A percentile compares a stretch with the other conserved stretches of the same genome.
These are phyloP conservation scores for Trichoderma virens DNA, from an alignment of 495 filamentous ascomycete species.

Conservation along the genomic window DNA sequence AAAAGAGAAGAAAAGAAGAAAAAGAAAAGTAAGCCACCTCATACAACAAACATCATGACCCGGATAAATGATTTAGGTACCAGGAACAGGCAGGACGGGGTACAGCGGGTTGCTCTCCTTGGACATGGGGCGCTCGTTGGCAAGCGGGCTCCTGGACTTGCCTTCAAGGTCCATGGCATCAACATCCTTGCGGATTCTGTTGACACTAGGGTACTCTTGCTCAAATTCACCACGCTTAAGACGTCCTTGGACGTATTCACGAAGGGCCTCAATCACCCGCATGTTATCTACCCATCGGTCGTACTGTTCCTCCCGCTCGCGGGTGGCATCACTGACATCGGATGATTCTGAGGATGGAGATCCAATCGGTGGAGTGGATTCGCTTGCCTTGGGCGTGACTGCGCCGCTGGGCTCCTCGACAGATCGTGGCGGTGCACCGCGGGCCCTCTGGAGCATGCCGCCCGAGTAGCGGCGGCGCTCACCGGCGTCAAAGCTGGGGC, in stretches of 20 bases:
- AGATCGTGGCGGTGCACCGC: constrained; percentile 30
- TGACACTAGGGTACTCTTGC: constrained; percentile 22
- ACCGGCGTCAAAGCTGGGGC: constrained; percentile 70
- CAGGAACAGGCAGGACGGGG: constrained; percentile 12
- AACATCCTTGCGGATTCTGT: constrained; percentile 13
- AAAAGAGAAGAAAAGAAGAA: background rate
- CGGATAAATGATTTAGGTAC: background rate
- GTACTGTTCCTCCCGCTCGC: constrained; percentile 44
- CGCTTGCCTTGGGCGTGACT: constrained; percentile 44
- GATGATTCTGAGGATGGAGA: constrained; percentile 36
- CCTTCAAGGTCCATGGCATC: constrained; percentile 24
- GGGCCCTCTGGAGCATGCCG: constrained; percentile 73
- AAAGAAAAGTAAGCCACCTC: background rate
- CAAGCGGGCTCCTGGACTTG: background rate
- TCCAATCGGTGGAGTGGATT: constrained; percentile 28
- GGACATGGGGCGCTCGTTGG: background rate
- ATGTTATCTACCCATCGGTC: constrained; percentile 80
- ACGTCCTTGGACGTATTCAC: constrained; percentile 57
- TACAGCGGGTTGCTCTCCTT: constrained; percentile 11
- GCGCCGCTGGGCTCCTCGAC: constrained; percentile 40
- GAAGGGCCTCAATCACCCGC: constrained; percentile 67
- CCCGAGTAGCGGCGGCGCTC: constrained; percentile 81
- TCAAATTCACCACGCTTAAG: constrained; percentile 59
- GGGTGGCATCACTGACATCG: constrained; percentile 27
- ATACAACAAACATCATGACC: background rate